Conservation (phyloP, 495 filamentous ascomycete species). For the Talaromyces thailandensis region DNA sequence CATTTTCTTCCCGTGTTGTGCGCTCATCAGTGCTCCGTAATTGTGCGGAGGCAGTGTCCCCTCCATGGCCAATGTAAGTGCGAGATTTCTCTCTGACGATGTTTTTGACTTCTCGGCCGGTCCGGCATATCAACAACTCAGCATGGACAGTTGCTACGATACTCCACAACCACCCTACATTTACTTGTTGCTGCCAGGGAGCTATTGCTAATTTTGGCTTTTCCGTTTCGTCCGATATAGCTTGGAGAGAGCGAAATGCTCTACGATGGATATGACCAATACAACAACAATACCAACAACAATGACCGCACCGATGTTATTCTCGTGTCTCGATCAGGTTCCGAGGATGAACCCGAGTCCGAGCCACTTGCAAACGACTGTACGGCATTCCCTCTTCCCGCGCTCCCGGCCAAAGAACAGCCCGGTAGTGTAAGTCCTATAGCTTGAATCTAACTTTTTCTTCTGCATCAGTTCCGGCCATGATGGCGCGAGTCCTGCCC, state of each 20-base stretch:
- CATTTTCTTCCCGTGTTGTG: neutral
- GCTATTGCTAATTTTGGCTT: constrained; percentile 18
- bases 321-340: constrained; percentile 67
- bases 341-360: constrained; percentile 40
- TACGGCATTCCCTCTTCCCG: constrained; percentile 30
- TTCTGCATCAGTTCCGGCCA: constrained; percentile 58
- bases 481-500: constrained; percentile 68
- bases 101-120: neutral
- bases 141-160: neutral
- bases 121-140: neutral
- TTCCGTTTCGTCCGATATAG: constrained; percentile 13
- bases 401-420: neutral
- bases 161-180: neutral
- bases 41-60: constrained; percentile 23
- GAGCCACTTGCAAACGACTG: constrained; percentile 62
- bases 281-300: constrained; percentile 52
- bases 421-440: neutral
- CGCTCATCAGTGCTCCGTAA: neutral
- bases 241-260: constrained; percentile 53
- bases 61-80: constrained; percentile 42
- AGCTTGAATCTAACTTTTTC: constrained; percentile 3
- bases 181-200: constrained; percentile 11
- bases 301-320: constrained; percentile 78
- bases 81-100: neutral
- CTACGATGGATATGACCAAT: constrained; percentile 62